Conservation (phyloP, 306 rosid species). For the Quercus agrifolia region DNA sequence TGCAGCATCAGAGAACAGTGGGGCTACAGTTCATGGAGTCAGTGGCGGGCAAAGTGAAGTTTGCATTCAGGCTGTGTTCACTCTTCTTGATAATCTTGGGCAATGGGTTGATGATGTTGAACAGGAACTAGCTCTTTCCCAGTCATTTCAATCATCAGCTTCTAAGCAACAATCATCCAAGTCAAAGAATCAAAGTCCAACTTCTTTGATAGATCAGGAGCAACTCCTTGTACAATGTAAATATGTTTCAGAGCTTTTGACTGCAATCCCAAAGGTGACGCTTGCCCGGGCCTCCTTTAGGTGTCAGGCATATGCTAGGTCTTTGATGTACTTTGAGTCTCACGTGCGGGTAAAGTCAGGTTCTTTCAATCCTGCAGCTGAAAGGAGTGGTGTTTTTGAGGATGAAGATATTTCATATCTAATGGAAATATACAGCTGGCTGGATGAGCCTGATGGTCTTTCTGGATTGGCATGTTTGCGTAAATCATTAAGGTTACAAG, state of each 20-base stretch:
- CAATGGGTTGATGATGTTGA: slow-evolving; percentile 93
- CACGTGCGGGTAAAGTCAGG: slow-evolving; percentile 80
- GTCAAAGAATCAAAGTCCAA: slow-evolving; percentile 54
- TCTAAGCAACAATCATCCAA: slow-evolving; percentile 63
- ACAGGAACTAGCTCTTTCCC: slow-evolving; percentile 83
- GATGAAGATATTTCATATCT: slow-evolving; percentile 85
- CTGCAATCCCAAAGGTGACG: slow-evolving; percentile 77
- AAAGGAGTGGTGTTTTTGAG: slow-evolving; percentile 76
- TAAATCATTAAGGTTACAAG: slow-evolving; percentile 73
- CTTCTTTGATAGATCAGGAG: slow-evolving; percentile 44
- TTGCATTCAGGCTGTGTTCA: slow-evolving; percentile 93
- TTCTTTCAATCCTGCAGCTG: slow-evolving; percentile 97
- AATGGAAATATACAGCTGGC: slow-evolving; percentile 87
- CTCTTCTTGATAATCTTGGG: slow-evolving; percentile 97
- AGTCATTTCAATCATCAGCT: slow-evolving; percentile 40
- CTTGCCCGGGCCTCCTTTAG: slow-evolving; percentile 92
- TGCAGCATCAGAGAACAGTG: slow-evolving; percentile 83
- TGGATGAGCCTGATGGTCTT: slow-evolving; percentile 96
- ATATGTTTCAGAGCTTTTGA: slow-evolving; percentile 82
- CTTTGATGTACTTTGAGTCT: slow-evolving; percentile 92
- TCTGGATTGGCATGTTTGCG: slow-evolving; percentile 81
- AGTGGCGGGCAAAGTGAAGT: slow-evolving; percentile 88
- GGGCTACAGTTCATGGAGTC: slow-evolving; percentile 62
- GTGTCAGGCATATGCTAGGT: slow-evolving; percentile 96
- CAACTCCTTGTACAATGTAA: slow-evolving; percentile 75